Evolutionary conservation across 1,284 basidiomycete genomes (phyloP), one percentile per base, ranked within the genome.

Genomic region (Apiotrichum gracile): DNA sequence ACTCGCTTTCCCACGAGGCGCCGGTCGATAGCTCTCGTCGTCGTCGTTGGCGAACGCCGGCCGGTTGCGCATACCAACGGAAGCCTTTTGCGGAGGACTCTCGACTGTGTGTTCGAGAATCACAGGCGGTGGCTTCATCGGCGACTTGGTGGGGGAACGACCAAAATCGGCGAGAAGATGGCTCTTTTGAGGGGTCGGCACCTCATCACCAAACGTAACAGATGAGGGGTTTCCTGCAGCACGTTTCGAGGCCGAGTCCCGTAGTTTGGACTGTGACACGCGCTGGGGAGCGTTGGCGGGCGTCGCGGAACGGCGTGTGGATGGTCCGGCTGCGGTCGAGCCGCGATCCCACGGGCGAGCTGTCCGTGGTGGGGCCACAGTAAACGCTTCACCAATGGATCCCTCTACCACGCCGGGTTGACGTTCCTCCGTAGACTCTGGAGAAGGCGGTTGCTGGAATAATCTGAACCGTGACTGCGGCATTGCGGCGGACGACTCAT

Each of bases 21-120:
- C 44, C 2, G 53, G 57, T 4, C 52, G 51, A 33, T 48, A 57
- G 45, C 51, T 54, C 35, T 57, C 56, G 1, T 51, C 50, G 25
- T 51, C 50, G 8, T 38, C 42, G 19, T n/a, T n/a, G n/a, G 35
- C 19, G 21, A 45, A 43, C 24, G 26, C 29, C 7, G 13, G n/a
- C 12, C 13, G 26, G 7, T 12, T 26, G 19, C 24, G 21, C 10
- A 8, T 21, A 5, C 25, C 29, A 4, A 14, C 43, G 10, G 21
- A 13, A 10, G 6, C 14, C n/a, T 8, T 14, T 16, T 34, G 33
- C 33, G 14, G 8, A 4, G 33, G 33, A 8, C 13, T 14, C 33
- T 14, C 33, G 13, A 14, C 33, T 16, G 13, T 16, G 13, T 34
- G 13, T 7, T 10, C 13, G 13, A 4, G 13, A 34, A 16, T 10